Evolutionary conservation across 352 stramenopile species (phyloP), one percentile per base, ranked within the genome.

Genomic region (Aphanomyces euteiches): DNA sequence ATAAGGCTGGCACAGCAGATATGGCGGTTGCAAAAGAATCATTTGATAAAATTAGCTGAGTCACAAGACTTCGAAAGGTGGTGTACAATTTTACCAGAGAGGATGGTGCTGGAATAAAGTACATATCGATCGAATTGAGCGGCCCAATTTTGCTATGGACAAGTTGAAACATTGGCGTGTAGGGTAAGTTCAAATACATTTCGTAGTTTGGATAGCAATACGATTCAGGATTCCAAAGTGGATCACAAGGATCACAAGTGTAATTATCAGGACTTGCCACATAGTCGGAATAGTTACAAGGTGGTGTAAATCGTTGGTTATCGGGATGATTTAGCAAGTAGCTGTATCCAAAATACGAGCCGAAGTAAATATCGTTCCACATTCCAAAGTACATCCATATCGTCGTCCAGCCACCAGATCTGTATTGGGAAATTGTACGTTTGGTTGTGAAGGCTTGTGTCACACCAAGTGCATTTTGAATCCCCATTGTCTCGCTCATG

Each of bases 81-180:
- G 34, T 19, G 13, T 37, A 39, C 3, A 68, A 19, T 21, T 21
- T 40, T 10, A 54, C 17, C 60, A 68, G 8, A 3, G 43, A 34
- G 19, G 15, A 6, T 17, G 63, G 63, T 7, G 43, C 15, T 17
- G 63, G 37, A 4, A 61, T 47, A 37, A 37, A 61, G 36, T 64
- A 43, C 36, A 69, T 28, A 28, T 69, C 63, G n/a, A 69, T 34
- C 6, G 63, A 69, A n/a, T 47, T 47, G 1, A 69, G 58, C 21
- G 63, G 40, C 1, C 63, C 63, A 21, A 69, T 69, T 1, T 41
- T 64, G 13, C 34, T 7, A 34, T 34, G 28, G 8, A 58, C 50
- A n/a, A 58, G 13, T 21, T 58, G 8, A 10, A 58, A 12, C n/a
- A n/a, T 34, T 21, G 50, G 50, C 8, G 37, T 13, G 1, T n/a